Evolutionary conservation across 2,329 filamentous ascomycete genomes (phyloP), one percentile per base, ranked within the genome.

Genomic region (Alternaria gansuensis): DNA sequence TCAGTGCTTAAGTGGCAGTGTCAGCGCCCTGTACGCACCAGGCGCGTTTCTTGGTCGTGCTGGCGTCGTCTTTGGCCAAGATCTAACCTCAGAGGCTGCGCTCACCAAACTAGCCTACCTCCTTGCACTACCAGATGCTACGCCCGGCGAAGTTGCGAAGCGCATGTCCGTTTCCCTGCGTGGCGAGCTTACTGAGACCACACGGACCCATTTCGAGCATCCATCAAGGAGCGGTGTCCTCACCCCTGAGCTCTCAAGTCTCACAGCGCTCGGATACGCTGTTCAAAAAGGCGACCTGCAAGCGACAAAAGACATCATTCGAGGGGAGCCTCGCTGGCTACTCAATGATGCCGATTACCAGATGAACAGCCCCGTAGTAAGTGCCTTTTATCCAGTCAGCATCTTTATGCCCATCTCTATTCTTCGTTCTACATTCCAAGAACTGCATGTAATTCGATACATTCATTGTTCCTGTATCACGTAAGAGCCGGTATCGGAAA

Each of bases 21-120:
- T 79, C 49, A 78, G 72, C 60, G 66, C 77, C 31, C 71, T 77
- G n/a, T 79, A 81, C 64, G 75, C 76, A 53, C 78, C 80, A 24
- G 79, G 76, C 17, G 81, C 91, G 66, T 88, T 90, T 39, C 85
- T 97, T 17, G 92, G 91, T 37, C 85, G 88, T 54, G 91, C 91
- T 2, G 93, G 93, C 33, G 92, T 97, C 48, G 91, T 96, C 31
- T 93, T 95, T 65, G 93, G 93, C 5, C 87, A 93, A 66, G 93
- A 96, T 72, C 84, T 97, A 79, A 97, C 93, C 0, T 90, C 90
- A 23, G 93, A 97, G 80, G 93, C 92, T 3, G 93, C 93, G 5
- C 85, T 97, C 66, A 95, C 93, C 21, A 97, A 97, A 78, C 84
- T 97, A 28, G 91, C 92, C 1, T 96, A 96, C 75, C 85, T 97